Base-by-base conservation (phyloP, 495 filamentous ascomycete genomes). In the Hyphodiscus hymeniophilus region DNA sequence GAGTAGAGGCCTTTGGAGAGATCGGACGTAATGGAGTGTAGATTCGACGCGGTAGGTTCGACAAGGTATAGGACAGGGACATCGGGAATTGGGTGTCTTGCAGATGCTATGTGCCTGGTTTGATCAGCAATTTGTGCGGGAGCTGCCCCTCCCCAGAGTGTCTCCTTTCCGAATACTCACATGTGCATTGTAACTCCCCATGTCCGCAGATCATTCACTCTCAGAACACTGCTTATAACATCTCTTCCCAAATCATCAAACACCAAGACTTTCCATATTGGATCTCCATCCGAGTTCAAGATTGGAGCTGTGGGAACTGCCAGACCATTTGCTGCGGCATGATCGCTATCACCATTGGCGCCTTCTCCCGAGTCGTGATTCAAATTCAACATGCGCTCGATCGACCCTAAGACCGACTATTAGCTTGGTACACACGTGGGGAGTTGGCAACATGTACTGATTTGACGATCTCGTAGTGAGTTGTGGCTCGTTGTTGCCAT, bases 101-200 rank as follows among this genome's bases (percentile, higher is more conserved):
- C 70, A 8, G 87, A 80, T 48, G 85, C 79, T 60, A 99, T 80
- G 62, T 90, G 87, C 63, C 85, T 88, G 50, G 21, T 22, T 42
- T 34, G 20, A 30, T 61, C 51, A 61, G 54, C 38, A 17, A 21
- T 47, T 23, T 31, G 26, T 47, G 42, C 35, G 28, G n/a, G 8
- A 15, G 8, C 12, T 31, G 11, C 28, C 22, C 20, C 15, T 22
- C 16, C 28, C 12, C 24, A 34, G 12, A 5, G 18, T 8, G n/a
- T 18, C 21, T 42, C 17, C 3, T 43, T 16, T n/a, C 13, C 24
- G 39, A 11, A 5, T 40, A 42, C 47, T 42, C 43, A 90, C 84
- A 97, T 81, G 66, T 99, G 92, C 70, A 97, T 95, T 12, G 94
- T 99, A 39, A 99, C 85, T 10, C 94, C 94, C 81, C 88, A 90